These are phyloP conservation scores for Citrullus colocynthis DNA, from an alignment of 306 rosid species.

Conservation along the genomic window DNA sequence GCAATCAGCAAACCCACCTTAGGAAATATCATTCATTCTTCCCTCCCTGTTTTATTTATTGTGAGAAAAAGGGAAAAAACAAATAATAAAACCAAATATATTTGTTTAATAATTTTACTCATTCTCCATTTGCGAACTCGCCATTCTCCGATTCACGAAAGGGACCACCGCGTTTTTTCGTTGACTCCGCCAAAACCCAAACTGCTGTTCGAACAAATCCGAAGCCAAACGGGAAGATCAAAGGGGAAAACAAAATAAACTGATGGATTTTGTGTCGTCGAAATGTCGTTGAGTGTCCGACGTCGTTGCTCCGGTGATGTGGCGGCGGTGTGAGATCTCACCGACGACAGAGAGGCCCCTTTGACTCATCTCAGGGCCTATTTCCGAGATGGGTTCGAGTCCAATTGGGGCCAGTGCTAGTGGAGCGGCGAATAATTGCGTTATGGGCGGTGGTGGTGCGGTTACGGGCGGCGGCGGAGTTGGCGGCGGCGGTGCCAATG, in stretches of 20 bases:
- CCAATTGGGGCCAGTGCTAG: slow-evolving; percentile 21
- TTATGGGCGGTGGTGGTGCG: slow-evolving; percentile 11
- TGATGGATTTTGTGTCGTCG: background rate
- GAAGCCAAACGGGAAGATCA: background rate
- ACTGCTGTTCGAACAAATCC: background rate
- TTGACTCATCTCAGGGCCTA: background rate
- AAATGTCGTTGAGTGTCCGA: background rate
- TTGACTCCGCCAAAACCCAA: slow-evolving; percentile 6
- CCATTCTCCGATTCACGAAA: background rate
- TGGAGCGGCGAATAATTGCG: slow-evolving; percentile 11
- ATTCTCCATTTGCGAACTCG: background rate
- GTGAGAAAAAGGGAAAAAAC: background rate
- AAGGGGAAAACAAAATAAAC: background rate
- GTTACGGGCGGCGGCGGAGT: slow-evolving; percentile 9
- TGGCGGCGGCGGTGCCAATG: slow-evolving; percentile 24
- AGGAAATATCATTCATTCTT: background rate
- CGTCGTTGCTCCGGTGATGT: background rate
- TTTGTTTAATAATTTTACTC: background rate
- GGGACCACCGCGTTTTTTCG: background rate
- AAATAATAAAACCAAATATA: background rate
- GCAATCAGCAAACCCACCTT: background rate
- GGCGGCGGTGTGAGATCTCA: slow-evolving; percentile 4
- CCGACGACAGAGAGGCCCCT: background rate
- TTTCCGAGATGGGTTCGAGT: slow-evolving; percentile 46
- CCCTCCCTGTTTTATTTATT: background rate